These are phyloP conservation scores for Nelumbo lutea DNA, from an alignment of 164 flowering plant species.

Conservation along the genomic window DNA sequence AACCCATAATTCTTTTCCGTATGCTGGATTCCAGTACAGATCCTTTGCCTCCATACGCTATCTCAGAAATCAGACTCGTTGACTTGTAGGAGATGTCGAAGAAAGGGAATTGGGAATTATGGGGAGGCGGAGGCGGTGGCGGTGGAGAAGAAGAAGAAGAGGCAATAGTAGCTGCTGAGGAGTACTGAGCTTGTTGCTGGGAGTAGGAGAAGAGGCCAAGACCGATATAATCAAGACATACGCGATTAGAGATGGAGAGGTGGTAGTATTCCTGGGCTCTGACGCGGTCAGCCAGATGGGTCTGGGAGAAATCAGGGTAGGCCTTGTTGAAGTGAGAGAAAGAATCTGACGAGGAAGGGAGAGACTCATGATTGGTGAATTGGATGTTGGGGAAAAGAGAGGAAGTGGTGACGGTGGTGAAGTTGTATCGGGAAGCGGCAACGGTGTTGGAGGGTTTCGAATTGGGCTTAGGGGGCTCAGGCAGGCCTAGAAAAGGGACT, in stretches of 20 bases:
- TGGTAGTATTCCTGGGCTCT: constrained; percentile 62
- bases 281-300: constrained; percentile 50
- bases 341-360: constrained; percentile 67
- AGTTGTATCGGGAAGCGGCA: constrained; percentile 45
- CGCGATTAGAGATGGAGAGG: constrained; percentile 53
- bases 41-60: constrained; percentile 57
- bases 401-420: constrained; percentile 37
- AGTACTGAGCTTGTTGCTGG: constrained; percentile 41
- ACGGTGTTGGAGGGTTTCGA: constrained; percentile 25
- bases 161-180: constrained; percentile 12
- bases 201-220: constrained; percentile 67
- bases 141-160: constrained; percentile 26
- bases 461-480: constrained; percentile 20
- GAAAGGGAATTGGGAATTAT: constrained; percentile 36
- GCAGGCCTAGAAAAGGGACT: constrained; percentile 27
- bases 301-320: constrained; percentile 54
- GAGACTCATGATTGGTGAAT: constrained; percentile 77
- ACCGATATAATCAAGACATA: constrained; percentile 87
- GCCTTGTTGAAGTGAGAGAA: constrained; percentile 44
- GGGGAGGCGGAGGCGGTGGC: constrained; percentile 18
- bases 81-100: constrained; percentile 59
- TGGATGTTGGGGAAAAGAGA: constrained; percentile 59
- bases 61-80: constrained; percentile 53
- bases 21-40: constrained; percentile 60
- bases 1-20: constrained; percentile 61